Evolutionary conservation across 2,329 filamentous ascomycete species (phyloP).

Genomic region (Colletotrichum melonis): DNA sequence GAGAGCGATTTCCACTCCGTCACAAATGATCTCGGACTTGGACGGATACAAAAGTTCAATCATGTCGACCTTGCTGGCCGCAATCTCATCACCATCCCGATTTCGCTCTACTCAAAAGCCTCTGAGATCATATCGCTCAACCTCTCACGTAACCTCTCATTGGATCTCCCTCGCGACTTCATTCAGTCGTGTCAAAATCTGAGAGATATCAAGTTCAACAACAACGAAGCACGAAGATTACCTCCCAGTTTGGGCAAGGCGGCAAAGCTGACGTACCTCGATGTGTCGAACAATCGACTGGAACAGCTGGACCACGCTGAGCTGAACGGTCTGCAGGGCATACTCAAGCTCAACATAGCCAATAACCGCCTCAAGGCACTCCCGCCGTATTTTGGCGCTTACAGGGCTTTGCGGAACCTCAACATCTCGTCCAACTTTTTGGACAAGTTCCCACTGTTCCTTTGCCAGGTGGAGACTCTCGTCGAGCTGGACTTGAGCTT

Average conservation of each 20-base stretch:
- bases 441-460: slow-evolving; percentile 83
- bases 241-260: slow-evolving; percentile 88
- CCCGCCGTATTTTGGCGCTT: slow-evolving; percentile 85
- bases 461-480: slow-evolving; percentile 84
- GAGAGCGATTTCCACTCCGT: slow-evolving; percentile 81
- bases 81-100: slow-evolving; percentile 94
- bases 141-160: slow-evolving; percentile 88
- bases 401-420: slow-evolving; percentile 81
- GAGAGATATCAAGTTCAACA: slow-evolving; percentile 94
- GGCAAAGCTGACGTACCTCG: slow-evolving; percentile 84
- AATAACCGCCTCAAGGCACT: slow-evolving; percentile 89
- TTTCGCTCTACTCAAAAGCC: slow-evolving; percentile 91
- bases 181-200: slow-evolving; percentile 92
- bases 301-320: slow-evolving; percentile 89
- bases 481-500: slow-evolving; percentile 97
- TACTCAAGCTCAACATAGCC: slow-evolving; percentile 91
- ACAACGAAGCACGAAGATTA: slow-evolving; percentile 89
- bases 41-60: slow-evolving; percentile 89
- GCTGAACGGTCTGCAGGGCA: slow-evolving; percentile 77
- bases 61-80: slow-evolving; percentile 92
- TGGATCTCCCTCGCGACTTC: slow-evolving; percentile 95
- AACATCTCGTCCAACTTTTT: slow-evolving; percentile 96
- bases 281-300: slow-evolving; percentile 93
- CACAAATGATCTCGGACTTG: slow-evolving; percentile 79
- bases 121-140: slow-evolving; percentile 95